Evolutionary conservation across 176 grass and related monocot genomes (phyloP).

Genomic region (Guadua angustifolia): DNA sequence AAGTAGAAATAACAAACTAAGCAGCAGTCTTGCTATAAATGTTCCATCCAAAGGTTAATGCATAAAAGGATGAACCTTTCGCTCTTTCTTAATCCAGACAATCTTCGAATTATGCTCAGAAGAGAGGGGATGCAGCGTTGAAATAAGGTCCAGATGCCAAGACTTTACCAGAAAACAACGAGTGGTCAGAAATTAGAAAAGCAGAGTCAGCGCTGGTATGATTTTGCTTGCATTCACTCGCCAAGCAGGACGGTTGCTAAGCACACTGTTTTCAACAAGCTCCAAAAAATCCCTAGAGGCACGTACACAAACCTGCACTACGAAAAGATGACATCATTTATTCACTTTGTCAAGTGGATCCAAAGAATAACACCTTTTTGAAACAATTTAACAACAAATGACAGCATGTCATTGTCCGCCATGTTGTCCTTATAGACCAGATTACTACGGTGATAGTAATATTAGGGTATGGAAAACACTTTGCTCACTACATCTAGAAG

Average conservation of each 20-base stretch:
- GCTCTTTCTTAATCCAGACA: neutral
- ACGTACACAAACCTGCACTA: conserved; percentile 55
- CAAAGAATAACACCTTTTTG: neutral
- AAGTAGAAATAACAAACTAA: conserved; percentile 16
- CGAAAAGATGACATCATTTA: conserved; percentile 23
- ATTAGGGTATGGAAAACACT: neutral
- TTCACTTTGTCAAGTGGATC: neutral
- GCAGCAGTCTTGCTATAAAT: conserved; percentile 1
- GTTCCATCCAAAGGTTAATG: neutral
- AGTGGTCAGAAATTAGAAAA: conserved; percentile 89
- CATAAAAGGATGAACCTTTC: neutral
- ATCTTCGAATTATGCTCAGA: too few relatives aligned
- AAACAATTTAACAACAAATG: conserved; percentile 16
- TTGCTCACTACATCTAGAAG: neutral
- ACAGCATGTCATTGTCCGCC: neutral
- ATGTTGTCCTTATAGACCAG: neutral
- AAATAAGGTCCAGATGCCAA: conserved; percentile 21
- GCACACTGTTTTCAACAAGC: conserved; percentile 63
- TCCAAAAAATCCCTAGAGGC: conserved; percentile 80
- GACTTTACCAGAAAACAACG: conserved; percentile 68
- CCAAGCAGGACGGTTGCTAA: conserved; percentile 63
- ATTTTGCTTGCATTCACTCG: conserved; percentile 74
- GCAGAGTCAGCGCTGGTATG: conserved; percentile 55
- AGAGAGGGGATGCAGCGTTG: neutral
- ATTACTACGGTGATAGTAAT: neutral